Evolutionary conservation across 192 early-diverging fungal species (phyloP), one percentile per base, ranked within the genome.

Genomic region (Coemansia sp.): DNA sequence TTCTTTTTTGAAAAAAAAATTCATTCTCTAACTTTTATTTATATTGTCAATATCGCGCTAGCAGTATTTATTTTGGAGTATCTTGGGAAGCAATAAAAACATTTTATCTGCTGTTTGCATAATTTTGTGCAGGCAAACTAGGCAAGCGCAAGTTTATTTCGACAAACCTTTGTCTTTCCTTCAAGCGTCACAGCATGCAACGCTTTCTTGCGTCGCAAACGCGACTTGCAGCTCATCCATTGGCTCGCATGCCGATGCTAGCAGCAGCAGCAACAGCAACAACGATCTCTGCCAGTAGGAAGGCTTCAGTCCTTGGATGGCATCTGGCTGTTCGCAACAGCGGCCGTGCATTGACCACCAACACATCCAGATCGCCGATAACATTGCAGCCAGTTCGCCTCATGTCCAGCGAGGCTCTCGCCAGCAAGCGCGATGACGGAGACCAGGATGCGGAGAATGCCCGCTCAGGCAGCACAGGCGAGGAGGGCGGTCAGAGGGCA

Each of bases 321-420:
- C 21, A 53, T 9, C 51, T 26, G 10, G 56, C 51, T 60, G 49
- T 41, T 15, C 57, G 48, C 51, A 53, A 53, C 51, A 26, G 21
- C 69, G 51, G 34, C 33, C 63, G 60, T 14, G n/a, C 66, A 21
- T 15, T 61, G 18, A 35, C 48, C 34, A 59, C 57, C 14, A 38
- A 9, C 23, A 21, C 33, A 16, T 43, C 21, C 24, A 4, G 57
- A 35, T 38, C 30, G 30, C 30, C 30, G 15, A 38, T 38, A n/a
- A 9, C 53, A 2, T 53, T 43, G 23, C 53, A 55, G 41, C 21
- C 36, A 18, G 59, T 24, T 23, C 68, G 67, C 35, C 43, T 63
- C 30, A 20, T 79, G 23, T 43, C 78, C 8, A 69, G 78, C 59
- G 78, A 75, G 51, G 64, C 78, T 0, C 23, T 65, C 30, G 72